Conservation (phyloP, 179 eudicot genomes). For the Beta corolliflora region DNA sequence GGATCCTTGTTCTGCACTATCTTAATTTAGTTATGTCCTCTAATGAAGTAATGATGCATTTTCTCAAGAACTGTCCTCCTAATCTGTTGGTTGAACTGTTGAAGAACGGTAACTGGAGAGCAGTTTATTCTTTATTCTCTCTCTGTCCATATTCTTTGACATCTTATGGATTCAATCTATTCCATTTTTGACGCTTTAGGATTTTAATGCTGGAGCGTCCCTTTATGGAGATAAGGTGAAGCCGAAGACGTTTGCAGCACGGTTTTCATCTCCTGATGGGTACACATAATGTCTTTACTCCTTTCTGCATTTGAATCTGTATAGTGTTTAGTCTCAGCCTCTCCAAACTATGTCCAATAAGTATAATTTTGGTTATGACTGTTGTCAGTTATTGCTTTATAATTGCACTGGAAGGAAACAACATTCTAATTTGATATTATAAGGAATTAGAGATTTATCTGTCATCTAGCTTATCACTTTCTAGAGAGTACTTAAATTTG, state of each 20-base stretch:
- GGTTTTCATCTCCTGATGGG: conserved; percentile 93
- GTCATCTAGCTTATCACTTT: not conserved
- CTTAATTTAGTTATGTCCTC: not conserved
- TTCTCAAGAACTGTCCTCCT: not conserved
- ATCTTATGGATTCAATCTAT: conserved; percentile 4
- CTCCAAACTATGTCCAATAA: not conserved
- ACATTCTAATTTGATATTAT: not conserved
- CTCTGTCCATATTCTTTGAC: not conserved
- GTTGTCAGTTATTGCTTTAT: not conserved
- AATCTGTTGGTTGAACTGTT: not conserved
- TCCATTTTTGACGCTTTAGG: conserved; percentile 44
- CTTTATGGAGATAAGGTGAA: conserved; percentile 96
- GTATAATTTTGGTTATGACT: not conserved
- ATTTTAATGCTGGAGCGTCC: conserved; percentile 78
- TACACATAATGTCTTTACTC: conserved; percentile 32
- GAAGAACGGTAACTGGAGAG: not conserved
- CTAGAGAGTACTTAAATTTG: not conserved
- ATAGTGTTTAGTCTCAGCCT: not conserved
- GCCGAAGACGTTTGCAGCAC: conserved; percentile 91
- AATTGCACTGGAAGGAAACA: not conserved
- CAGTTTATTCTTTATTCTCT: not conserved
- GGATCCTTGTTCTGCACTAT: not conserved
- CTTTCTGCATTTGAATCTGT: not conserved
- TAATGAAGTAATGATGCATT: not conserved
- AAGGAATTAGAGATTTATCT: not conserved